These are phyloP conservation scores for Wickerhamiella lipophila DNA, from an alignment of 805 yeast genomes.

Conservation along the genomic window DNA sequence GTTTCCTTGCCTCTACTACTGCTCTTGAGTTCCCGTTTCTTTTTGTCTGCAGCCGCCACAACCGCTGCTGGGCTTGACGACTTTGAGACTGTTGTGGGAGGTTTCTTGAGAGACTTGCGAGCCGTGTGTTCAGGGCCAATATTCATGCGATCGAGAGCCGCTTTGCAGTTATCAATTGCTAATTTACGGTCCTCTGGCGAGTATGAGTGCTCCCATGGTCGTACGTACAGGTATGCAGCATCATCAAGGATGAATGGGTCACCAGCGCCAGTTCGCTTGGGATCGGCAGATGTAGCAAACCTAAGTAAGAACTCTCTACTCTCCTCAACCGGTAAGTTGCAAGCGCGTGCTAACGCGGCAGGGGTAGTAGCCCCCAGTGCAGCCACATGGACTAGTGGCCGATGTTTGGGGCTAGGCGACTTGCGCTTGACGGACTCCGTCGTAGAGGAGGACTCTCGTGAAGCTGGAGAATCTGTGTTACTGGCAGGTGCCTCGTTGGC, in stretches of 20 bases:
- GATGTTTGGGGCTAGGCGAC: constrained; percentile 3
- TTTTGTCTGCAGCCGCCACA: constrained; percentile 23
- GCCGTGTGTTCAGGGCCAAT: constrained; percentile 16
- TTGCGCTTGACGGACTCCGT: background rate
- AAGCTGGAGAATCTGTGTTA: background rate
- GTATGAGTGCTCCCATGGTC: constrained; percentile 28
- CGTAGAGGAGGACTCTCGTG: background rate
- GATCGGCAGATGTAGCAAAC: constrained; percentile 25
- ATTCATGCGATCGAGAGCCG: constrained; percentile 4
- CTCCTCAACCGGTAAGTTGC: constrained; percentile 26
- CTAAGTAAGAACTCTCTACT: constrained; percentile 25
- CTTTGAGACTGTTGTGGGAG: constrained; percentile 19
- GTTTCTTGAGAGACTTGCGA: constrained; percentile 24
- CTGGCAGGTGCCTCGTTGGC: no score
- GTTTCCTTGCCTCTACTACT: background rate
- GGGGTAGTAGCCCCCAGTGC: constrained; percentile 38
- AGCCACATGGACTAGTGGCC: constrained; percentile 33
- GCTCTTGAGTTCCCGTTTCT: background rate
- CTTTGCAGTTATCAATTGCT: constrained; percentile 20
- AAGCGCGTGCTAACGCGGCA: constrained; percentile 23
- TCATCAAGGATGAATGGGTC: constrained; percentile 22
- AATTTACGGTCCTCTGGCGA: constrained; percentile 25
- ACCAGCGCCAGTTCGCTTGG: constrained; percentile 24
- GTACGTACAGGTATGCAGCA: constrained; percentile 26
- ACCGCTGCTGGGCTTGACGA: constrained; percentile 21